phyloP scores from a whole-genome alignment of 805 yeast genomes.

The Suhomyces prunicola region DNA sequence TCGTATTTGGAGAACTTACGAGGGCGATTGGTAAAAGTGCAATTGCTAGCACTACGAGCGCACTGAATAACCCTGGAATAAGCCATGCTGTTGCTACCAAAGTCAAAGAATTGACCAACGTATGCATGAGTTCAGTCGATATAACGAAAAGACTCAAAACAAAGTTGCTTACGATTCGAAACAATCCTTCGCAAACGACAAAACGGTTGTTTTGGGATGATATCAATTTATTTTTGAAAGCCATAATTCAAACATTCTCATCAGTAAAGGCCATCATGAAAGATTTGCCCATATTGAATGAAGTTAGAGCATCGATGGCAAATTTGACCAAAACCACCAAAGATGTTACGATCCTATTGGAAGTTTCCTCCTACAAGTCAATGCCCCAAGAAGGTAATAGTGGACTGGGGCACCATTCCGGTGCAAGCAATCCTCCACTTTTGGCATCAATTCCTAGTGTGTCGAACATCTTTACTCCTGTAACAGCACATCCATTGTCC shows the following conservation, averaged over 20 bases:
- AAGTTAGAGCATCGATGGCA: conserved; percentile 75
- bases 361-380: conserved; percentile 40
- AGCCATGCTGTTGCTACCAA: conserved; percentile 51
- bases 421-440: conserved; percentile 18
- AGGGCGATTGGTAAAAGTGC: conserved; percentile 66
- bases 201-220: conserved; percentile 80
- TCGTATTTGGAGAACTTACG: conserved; percentile 73
- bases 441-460: conserved; percentile 30
- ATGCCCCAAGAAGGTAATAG: conserved; percentile 21
- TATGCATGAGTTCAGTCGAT: conserved; percentile 81
- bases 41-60: conserved; percentile 38
- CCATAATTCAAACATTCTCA: conserved; percentile 79
- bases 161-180: conserved; percentile 49
- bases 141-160: conserved; percentile 63
- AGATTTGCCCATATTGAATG: conserved; percentile 77
- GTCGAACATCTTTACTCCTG: conserved; percentile 31
- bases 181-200: conserved; percentile 46
- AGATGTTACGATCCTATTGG: conserved; percentile 85
- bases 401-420: conserved; percentile 1
- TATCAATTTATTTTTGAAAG: conserved; percentile 74
- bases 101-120: conserved; percentile 72
- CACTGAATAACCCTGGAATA: conserved; percentile 14
- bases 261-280: conserved; percentile 78
- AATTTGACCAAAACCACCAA: conserved; percentile 83
- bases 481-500: conserved; percentile 23